These are phyloP conservation scores for Citrus inodora DNA, from an alignment of 345 rosid species.

Conservation along the genomic window DNA sequence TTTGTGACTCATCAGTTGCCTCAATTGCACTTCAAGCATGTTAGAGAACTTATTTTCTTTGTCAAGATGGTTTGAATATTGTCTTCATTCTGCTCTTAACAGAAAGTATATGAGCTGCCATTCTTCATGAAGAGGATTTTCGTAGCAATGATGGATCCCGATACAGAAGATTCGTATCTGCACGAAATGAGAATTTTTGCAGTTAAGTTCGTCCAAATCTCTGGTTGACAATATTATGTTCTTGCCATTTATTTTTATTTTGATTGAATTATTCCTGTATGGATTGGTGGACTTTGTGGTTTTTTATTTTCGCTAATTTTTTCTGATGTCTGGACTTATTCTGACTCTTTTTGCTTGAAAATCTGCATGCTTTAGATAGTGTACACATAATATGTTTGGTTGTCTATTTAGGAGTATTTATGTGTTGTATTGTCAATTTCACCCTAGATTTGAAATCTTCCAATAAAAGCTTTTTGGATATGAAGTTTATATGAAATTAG, in stretches of 20 bases:
- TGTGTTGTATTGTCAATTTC: background rate
- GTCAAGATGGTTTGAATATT: slow-evolving; percentile 9
- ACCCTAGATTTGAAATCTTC: background rate
- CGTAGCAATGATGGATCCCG: slow-evolving; percentile 75
- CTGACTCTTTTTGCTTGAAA: background rate
- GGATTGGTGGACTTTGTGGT: background rate
- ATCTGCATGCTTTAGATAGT: background rate
- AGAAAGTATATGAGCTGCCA: slow-evolving; percentile 69
- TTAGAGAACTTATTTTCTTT: background rate
- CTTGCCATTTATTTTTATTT: background rate
- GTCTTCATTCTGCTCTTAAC: slow-evolving; percentile 21
- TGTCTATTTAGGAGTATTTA: background rate
- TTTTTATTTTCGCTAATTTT: background rate
- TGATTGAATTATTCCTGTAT: background rate
- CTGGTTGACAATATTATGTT: background rate
- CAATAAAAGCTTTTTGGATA: background rate
- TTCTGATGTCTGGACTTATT: background rate
- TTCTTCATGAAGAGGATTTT: slow-evolving; percentile 64
- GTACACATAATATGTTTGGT: background rate
- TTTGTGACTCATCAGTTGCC: background rate
- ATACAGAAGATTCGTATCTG: slow-evolving; percentile 43
- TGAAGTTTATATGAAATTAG: background rate
- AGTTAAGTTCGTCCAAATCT: slow-evolving; percentile 43
- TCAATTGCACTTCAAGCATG: slow-evolving; percentile 1
- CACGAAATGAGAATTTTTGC: slow-evolving; percentile 68